Conservation (phyloP, 352 stramenopile genomes). For the Globisporangium irregulare region DNA sequence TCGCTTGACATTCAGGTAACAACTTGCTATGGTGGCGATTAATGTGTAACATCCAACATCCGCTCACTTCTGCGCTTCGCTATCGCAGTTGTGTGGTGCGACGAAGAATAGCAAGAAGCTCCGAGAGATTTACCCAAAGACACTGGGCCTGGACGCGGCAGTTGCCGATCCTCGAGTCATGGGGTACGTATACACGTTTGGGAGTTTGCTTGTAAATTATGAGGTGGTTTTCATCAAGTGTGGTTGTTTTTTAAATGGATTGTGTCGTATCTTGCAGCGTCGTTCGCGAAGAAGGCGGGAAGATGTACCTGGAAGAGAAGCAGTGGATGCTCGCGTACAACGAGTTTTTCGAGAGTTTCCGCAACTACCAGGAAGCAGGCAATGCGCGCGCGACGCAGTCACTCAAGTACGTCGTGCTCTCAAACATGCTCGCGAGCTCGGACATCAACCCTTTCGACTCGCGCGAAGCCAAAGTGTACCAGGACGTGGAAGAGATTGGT, state of each 20-base stretch:
- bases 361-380: slow-evolving; percentile 91
- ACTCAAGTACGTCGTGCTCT: slow-evolving; percentile 91
- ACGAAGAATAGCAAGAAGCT: slow-evolving; percentile 89
- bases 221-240: background rate
- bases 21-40: background rate
- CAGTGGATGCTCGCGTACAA: slow-evolving; percentile 92
- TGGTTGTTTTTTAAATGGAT: slow-evolving; percentile 4
- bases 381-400: slow-evolving; percentile 86
- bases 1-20: slow-evolving; percentile 87
- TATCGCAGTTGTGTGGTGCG: slow-evolving; percentile 69
- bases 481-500: slow-evolving; percentile 76
- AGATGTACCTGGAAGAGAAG: slow-evolving; percentile 90
- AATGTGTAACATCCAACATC: background rate
- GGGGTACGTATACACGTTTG: slow-evolving; percentile 42
- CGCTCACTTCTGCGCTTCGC: background rate
- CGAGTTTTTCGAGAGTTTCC: slow-evolving; percentile 93
- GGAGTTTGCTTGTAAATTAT: background rate
- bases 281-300: slow-evolving; percentile 91
- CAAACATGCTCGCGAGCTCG: slow-evolving; percentile 91
- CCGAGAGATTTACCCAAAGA: slow-evolving; percentile 88
- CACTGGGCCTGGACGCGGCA: slow-evolving; percentile 83
- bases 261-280: slow-evolving; percentile 28
- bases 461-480: slow-evolving; percentile 91
- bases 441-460: slow-evolving; percentile 94
- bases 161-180: slow-evolving; percentile 90